Percentiles rank a stretch among this genome's conserved stretches.
Conservation (phyloP, 192 early-diverging fungal genomes). For the Mortierella claussenii region DNA sequence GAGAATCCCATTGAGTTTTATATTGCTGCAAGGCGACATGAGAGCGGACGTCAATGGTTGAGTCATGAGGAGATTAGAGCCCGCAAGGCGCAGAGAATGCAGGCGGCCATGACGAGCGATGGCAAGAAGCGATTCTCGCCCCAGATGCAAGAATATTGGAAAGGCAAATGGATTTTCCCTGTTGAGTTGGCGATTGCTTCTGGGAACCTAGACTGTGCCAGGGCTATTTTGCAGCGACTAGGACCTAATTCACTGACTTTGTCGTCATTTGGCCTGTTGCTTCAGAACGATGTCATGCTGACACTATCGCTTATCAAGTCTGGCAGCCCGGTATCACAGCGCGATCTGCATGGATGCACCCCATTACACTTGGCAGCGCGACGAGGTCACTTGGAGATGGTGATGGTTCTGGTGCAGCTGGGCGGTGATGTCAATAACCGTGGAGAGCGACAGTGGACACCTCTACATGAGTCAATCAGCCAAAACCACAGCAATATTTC, state of each 20-base stretch:
- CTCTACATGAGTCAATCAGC: constrained; percentile 53
- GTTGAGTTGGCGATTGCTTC: constrained; percentile 48
- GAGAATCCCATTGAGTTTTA: constrained; percentile 47
- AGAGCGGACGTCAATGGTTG: constrained; percentile 49
- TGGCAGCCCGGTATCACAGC: constrained; percentile 50
- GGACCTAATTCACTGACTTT: constrained; percentile 20
- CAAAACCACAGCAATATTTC: constrained; percentile 48
- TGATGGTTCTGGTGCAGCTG: constrained; percentile 59
- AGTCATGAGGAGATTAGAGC: constrained; percentile 50
- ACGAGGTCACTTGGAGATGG: constrained; percentile 62
- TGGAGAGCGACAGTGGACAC: constrained; percentile 58
- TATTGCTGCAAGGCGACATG: constrained; percentile 38
- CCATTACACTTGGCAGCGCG: constrained; percentile 76
- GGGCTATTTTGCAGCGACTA: constrained; percentile 45
- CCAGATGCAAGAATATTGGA: constrained; percentile 51
- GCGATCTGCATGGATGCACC: constrained; percentile 66
- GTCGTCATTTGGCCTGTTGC: constrained; percentile 44
- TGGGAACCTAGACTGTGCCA: constrained; percentile 44
- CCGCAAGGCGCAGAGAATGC: constrained; percentile 16
- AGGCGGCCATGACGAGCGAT: background rate
- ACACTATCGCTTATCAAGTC: constrained; percentile 50
- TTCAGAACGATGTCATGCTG: constrained; percentile 57
- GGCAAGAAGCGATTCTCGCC: constrained; percentile 33
- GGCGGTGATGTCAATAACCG: constrained; percentile 71
- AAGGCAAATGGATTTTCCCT: constrained; percentile 42